Percentiles rank a stretch among this genome's conserved stretches.
Evolutionary conservation across 805 yeast species (phyloP).

Genomic region (Maudiozyma pseudohumilis): DNA sequence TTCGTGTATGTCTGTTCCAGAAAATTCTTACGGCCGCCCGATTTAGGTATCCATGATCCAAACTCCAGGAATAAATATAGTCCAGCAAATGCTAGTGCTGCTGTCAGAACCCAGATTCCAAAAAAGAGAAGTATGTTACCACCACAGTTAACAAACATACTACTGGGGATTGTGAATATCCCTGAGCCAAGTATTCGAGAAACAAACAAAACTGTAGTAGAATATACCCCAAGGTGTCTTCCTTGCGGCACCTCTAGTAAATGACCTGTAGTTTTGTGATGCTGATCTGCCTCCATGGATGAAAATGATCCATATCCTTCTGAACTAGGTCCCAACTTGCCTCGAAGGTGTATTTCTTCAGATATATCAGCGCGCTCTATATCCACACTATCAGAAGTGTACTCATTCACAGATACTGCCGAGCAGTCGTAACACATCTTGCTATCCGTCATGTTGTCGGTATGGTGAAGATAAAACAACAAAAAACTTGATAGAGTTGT

Average conservation of each 20-base stretch:
- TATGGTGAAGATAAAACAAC: too few species aligned
- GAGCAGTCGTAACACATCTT: too few species aligned
- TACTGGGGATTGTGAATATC: constrained; percentile 62
- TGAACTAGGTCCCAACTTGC: not conserved
- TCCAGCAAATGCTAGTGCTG: constrained; percentile 55
- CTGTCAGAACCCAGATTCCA: constrained; percentile 53
- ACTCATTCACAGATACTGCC: too few species aligned
- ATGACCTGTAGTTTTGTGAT: constrained; percentile 2
- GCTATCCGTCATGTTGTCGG: too few species aligned
- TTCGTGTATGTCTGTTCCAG: constrained; percentile 54
- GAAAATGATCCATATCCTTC: constrained; percentile 7
- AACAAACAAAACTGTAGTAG: constrained; percentile 54
- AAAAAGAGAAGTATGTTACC: constrained; percentile 55
- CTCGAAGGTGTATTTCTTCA: not conserved
- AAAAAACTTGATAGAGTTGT: too few species aligned
- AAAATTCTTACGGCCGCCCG: constrained; percentile 70
- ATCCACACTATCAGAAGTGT: not conserved
- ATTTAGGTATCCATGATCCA: constrained; percentile 60
- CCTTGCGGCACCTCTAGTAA: constrained; percentile 49
- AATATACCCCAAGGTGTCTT: constrained; percentile 58
- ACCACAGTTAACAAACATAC: constrained; percentile 57
- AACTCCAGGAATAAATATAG: constrained; percentile 56
- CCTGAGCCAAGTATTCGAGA: constrained; percentile 73
- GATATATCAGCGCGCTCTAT: not conserved
- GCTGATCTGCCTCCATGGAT: constrained; percentile 4